phyloP scores from a whole-genome alignment of 495 filamentous ascomycete genomes.

The Hamigera avellanea region DNA sequence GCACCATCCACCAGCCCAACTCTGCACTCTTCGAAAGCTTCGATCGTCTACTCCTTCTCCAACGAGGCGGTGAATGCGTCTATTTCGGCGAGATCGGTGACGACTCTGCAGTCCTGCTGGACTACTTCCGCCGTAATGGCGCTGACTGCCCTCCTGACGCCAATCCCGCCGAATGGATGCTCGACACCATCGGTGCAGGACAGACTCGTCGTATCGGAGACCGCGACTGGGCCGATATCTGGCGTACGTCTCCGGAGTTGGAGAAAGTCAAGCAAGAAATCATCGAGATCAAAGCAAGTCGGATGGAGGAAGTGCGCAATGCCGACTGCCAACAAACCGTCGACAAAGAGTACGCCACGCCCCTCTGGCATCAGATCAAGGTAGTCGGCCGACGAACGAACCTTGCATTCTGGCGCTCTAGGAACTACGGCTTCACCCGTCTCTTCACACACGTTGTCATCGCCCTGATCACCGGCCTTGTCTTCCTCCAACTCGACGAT shows the following conservation, averaged over 20 bases:
- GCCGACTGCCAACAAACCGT: slow-evolving; percentile 13
- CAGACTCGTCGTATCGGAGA: slow-evolving; percentile 59
- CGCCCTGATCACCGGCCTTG: slow-evolving; percentile 61
- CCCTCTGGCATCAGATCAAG: slow-evolving; percentile 58
- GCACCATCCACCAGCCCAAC: slow-evolving; percentile 88
- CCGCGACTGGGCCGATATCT: slow-evolving; percentile 73
- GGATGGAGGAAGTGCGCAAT: slow-evolving; percentile 36
- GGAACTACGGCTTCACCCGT: slow-evolving; percentile 67
- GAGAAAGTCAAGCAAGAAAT: slow-evolving; percentile 56
- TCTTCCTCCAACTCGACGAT: slow-evolving; percentile 57
- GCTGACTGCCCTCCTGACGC: slow-evolving; percentile 41
- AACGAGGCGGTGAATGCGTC: slow-evolving; percentile 50
- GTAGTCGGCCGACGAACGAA: slow-evolving; percentile 53
- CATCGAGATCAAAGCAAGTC: slow-evolving; percentile 48
- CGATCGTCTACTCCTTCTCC: slow-evolving; percentile 53
- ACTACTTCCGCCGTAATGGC: slow-evolving; percentile 43
- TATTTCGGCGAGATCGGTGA: slow-evolving; percentile 60
- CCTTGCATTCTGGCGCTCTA: slow-evolving; percentile 59
- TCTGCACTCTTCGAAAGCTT: slow-evolving; percentile 78
- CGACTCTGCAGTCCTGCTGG: slow-evolving; percentile 28
- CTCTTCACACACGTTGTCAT: slow-evolving; percentile 67
- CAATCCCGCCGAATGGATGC: slow-evolving; percentile 80
- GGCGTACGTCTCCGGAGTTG: slow-evolving; percentile 59
- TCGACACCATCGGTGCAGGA: slow-evolving; percentile 77
- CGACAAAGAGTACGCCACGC: slow-evolving; percentile 65